These are phyloP conservation scores for Claviceps purpurea DNA, from an alignment of 2,329 filamentous ascomycete genomes.

Conservation along the genomic window DNA sequence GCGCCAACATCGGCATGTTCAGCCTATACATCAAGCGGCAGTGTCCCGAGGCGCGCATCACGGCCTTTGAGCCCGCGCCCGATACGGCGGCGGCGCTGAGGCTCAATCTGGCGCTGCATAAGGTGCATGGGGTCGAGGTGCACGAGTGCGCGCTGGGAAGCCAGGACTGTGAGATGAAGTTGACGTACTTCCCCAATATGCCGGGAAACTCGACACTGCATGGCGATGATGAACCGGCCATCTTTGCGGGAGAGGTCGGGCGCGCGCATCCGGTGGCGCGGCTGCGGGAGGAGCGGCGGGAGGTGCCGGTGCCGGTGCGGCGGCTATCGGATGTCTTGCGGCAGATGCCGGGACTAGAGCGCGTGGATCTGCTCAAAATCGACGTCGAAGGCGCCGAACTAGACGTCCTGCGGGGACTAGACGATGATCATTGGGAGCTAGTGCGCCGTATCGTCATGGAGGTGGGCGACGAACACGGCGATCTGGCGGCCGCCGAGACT, in stretches of 20 bases:
- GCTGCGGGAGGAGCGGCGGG: slow-evolving; percentile 1
- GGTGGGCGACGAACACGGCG: slow-evolving; percentile 8
- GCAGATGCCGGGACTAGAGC: slow-evolving; percentile 2
- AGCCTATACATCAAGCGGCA: slow-evolving; percentile 13
- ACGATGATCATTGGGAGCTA: slow-evolving; percentile 11
- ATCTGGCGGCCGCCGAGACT: slow-evolving; percentile 5
- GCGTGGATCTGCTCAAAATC: slow-evolving; percentile 15
- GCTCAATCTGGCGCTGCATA: slow-evolving; percentile 11
- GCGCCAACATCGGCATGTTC: slow-evolving; percentile 16
- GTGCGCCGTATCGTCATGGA: slow-evolving; percentile 12
- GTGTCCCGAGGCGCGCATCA: slow-evolving; percentile 12
- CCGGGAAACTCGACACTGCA: slow-evolving; percentile 13
- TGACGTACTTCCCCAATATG: slow-evolving; percentile 11
- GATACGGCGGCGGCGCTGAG: slow-evolving; percentile 7
- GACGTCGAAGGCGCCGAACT: slow-evolving; percentile 15
- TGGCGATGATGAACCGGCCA: slow-evolving; percentile 7
- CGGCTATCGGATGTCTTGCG: slow-evolving; percentile 11
- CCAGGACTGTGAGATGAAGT: background rate
- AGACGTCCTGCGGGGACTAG: slow-evolving; percentile 11
- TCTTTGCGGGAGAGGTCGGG: too few relatives aligned
- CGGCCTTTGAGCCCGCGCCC: slow-evolving; percentile 15
- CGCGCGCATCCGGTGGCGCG: slow-evolving; percentile 1
- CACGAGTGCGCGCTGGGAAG: slow-evolving; percentile 8
- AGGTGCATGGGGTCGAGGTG: slow-evolving; percentile 4
- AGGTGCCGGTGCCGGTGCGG: slow-evolving; percentile 8